These are phyloP conservation scores for Heracleum sosnowskyi DNA, from an alignment of 129 eudicot genomes.

Conservation along the genomic window DNA sequence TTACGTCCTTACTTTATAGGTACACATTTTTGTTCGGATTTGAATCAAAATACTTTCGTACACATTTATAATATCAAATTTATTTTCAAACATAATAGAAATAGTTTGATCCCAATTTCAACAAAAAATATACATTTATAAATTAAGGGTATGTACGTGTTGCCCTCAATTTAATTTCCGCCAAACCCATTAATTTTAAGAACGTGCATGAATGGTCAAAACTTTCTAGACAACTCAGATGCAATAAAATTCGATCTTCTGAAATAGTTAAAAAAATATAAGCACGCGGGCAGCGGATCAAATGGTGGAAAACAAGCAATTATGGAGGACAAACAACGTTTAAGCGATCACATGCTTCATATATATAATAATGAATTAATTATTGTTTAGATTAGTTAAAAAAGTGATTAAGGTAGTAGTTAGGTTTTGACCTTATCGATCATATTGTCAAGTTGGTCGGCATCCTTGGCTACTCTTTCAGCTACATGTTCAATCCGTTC, in stretches of 20 bases:
- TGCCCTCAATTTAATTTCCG: not conserved
- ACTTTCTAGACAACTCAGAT: not conserved
- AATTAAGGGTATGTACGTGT: too few species aligned
- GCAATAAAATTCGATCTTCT: not conserved
- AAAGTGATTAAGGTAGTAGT: not conserved
- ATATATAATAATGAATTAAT: not conserved
- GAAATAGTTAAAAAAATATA: not conserved
- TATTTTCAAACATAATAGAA: too few species aligned
- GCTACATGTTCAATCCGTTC: slow-evolving; percentile 23
- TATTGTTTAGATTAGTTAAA: not conserved
- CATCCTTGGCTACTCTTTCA: slow-evolving; percentile 22
- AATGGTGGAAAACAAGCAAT: not conserved
- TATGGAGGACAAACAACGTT: not conserved
- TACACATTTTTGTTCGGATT: too few species aligned
- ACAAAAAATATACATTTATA: too few species aligned
- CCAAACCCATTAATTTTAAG: not conserved
- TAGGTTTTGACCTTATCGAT: slow-evolving; percentile 35
- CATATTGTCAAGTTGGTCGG: slow-evolving; percentile 16
- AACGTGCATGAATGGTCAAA: not conserved
- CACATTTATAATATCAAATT: too few species aligned
- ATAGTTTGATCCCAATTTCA: too few species aligned
- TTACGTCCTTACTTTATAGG: too few species aligned
- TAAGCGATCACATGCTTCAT: not conserved
- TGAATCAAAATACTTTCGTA: too few species aligned
- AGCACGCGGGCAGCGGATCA: not conserved